A percentile compares a stretch with the other conserved stretches of the same genome.
Evolutionary conservation across 805 yeast species (phyloP).

Genomic region (Kazachstania kunashirensis): DNA sequence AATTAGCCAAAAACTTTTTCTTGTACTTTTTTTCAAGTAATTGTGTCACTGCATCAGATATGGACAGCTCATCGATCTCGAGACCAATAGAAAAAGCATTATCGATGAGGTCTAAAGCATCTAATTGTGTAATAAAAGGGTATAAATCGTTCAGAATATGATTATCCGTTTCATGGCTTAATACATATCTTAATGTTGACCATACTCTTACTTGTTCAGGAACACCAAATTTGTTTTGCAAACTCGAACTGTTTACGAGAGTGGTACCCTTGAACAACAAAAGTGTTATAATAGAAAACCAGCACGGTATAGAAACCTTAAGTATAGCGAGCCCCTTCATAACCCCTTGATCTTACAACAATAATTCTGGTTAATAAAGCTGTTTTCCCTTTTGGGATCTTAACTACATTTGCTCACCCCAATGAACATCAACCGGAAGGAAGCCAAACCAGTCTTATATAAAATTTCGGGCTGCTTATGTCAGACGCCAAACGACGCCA

Average conservation of each 20-base stretch:
- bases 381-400: no score
- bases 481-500: no score
- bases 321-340: no score
- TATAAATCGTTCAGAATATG: constrained; percentile 6
- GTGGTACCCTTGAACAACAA: no score
- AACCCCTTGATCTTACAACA: no score
- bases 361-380: no score
- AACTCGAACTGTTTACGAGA: neutral
- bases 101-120: neutral
- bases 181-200: constrained; percentile 9
- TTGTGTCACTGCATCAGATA: constrained; percentile 3
- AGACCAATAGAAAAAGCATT: neutral
- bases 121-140: constrained; percentile 9
- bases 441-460: no score
- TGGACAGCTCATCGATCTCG: constrained; percentile 3
- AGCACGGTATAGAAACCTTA: no score
- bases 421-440: no score
- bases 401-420: no score
- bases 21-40: constrained; percentile 5
- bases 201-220: constrained; percentile 10
- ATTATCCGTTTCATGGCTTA: constrained; percentile 4
- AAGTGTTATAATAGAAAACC: no score
- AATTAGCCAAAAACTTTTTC: constrained; percentile 8
- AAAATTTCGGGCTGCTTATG: no score
- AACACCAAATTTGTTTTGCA: constrained; percentile 1